Percentiles rank a stretch among this genome's conserved stretches.
Conservation (phyloP, 441 rosid species). For the Pelargonium fulgidum region DNA sequence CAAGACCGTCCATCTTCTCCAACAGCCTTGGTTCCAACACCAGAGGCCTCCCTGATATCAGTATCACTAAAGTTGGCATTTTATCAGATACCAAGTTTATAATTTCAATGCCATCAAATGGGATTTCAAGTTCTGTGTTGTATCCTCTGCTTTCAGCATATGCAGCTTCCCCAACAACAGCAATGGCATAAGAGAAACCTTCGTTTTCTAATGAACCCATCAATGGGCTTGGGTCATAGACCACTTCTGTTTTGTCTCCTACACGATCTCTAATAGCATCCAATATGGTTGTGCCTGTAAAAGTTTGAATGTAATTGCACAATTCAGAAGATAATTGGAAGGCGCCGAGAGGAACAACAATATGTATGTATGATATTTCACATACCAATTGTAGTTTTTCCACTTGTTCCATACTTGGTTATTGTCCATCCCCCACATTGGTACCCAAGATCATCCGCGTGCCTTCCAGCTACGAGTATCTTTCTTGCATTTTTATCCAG, state of each 20-base stretch:
- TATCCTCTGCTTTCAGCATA: slow-evolving; percentile 73
- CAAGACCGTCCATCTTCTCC: slow-evolving; percentile 51
- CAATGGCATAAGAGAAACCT: slow-evolving; percentile 59
- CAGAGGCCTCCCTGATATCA: slow-evolving; percentile 75
- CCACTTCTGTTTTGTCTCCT: slow-evolving; percentile 60
- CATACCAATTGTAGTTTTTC: slow-evolving; percentile 73
- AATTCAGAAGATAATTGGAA: no score
- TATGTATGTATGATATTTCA: slow-evolving; percentile 5
- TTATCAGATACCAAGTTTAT: slow-evolving; percentile 45
- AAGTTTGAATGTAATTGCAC: slow-evolving; percentile 14
- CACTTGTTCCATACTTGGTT: slow-evolving; percentile 57
- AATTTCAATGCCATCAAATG: slow-evolving; percentile 48
- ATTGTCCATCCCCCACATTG: slow-evolving; percentile 96
- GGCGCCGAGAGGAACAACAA: no score
- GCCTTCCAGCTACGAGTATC: slow-evolving; percentile 72
- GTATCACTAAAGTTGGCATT: slow-evolving; percentile 56
- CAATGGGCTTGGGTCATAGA: slow-evolving; percentile 57
- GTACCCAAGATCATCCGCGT: slow-evolving; percentile 80
- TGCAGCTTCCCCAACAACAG: slow-evolving; percentile 75
- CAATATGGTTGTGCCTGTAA: slow-evolving; percentile 69
- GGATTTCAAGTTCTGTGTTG: slow-evolving; percentile 45
- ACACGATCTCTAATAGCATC: slow-evolving; percentile 62
- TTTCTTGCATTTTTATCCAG: slow-evolving; percentile 51
- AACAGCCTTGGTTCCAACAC: slow-evolving; percentile 42
- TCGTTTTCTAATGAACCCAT: slow-evolving; percentile 40